Base-by-base conservation (phyloP, 2,329 filamentous ascomycete species). In the Aspergillus sclerotialis region DNA sequence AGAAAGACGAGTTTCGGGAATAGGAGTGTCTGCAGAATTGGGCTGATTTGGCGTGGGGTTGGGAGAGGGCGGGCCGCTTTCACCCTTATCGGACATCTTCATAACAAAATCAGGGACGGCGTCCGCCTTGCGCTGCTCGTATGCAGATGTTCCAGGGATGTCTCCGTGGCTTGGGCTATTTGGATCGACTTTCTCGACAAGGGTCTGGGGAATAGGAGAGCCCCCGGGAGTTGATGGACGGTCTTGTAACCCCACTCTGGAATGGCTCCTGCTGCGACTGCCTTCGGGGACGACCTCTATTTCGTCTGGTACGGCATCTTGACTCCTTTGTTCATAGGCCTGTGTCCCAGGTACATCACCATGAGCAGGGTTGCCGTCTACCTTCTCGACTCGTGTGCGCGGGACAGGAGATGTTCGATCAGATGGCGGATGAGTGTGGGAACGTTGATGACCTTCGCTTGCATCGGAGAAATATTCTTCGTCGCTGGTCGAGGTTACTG, bases 391-490 rank as follows among this genome's bases (percentile, higher is more conserved):
- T 42, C 76, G 67, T n/a, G 76, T 80, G 33, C 69, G 67, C 16
- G 77, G 77, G 36, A 79, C 69, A 33, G 74, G 70, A 7, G 74
- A 76, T 30, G 60, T 59, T 44, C 61, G 55, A 44, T 64, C 56
- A 33, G 67, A 65, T 32, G 52, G 51, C 51, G 51, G 48, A 42
- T 49, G 55, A 43, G 55, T 59, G 41, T 46, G 44, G 37, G 55
- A 50, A 50, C 44, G 49, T 19, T 47, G 41, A 29, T 60, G 59
- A 46, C 75, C 77, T 64, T 81, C 78, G 28, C 69, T 75, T 37
- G 78, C 78, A 52, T 81, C 78, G 30, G 76, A 79, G 56, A 81
- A 82, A 58, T 80, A 74, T 42, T 81, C 78, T 31, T 76, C 67
- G 32, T 66, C 72, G 39, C 70, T 72, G 38, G 71, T 71, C 26